A percentile compares a stretch with the other conserved stretches of the same genome.
phyloP scores from a whole-genome alignment of 179 eudicot species.

The Actinidia arguta region DNA sequence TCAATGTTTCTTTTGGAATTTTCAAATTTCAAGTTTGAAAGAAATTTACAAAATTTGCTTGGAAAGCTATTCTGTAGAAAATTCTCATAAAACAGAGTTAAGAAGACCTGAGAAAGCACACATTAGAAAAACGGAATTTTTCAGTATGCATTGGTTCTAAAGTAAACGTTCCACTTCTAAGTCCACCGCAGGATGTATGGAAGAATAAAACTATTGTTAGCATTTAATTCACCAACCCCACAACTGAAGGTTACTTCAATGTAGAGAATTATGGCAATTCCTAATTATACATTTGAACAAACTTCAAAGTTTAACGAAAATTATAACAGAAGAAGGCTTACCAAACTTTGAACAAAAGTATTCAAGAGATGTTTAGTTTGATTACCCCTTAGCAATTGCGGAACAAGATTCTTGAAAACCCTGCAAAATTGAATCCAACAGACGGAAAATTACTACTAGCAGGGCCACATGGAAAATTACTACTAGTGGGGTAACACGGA shows the following conservation, averaged over 20 bases:
- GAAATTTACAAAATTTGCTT: neutral
- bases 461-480: no score
- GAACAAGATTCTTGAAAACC: constrained; percentile 81
- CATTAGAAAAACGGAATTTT: neutral
- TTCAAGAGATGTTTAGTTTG: constrained; percentile 56
- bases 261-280: neutral
- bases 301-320: constrained; percentile 7
- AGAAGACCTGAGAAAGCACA: neutral
- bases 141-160: neutral
- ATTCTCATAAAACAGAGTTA: neutral
- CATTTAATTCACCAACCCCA: neutral
- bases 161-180: neutral
- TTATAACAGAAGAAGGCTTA: constrained; percentile 32
- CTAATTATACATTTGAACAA: neutral
- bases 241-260: neutral
- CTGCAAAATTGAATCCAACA: constrained; percentile 48
- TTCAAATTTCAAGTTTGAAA: no score
- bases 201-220: neutral
- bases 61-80: neutral
- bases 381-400: constrained; percentile 61
- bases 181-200: neutral
- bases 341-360: constrained; percentile 66
- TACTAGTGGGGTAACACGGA: neutral
- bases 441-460: constrained; percentile 12
- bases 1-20: no score